These are phyloP conservation scores for Isatis tinctoria DNA, from an alignment of 345 rosid genomes.

Conservation along the genomic window DNA sequence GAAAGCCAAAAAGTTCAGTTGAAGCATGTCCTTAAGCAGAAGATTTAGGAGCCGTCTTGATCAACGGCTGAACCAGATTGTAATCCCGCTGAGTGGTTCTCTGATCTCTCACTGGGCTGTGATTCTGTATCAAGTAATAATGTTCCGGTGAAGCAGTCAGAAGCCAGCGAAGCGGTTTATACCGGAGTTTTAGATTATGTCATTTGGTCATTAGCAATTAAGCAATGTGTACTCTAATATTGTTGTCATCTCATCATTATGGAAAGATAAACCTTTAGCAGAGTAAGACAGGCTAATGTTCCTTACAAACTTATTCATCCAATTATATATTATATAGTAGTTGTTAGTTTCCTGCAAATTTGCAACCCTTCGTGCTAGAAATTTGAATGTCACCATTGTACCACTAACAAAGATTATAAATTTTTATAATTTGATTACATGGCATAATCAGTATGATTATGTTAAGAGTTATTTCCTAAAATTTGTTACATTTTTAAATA, in stretches of 20 bases:
- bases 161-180: constrained; percentile 1
- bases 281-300: constrained; percentile 13
- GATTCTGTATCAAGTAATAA: constrained; percentile 35
- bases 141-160: constrained; percentile 20
- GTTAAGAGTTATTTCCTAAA: neutral
- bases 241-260: constrained; percentile 4
- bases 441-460: neutral
- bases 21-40: constrained; percentile 87
- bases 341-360: neutral
- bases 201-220: constrained; percentile 24
- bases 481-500: neutral
- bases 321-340: constrained; percentile 21
- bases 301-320: constrained; percentile 19
- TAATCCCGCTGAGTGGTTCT: neutral
- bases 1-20: constrained; percentile 87
- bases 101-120: constrained; percentile 33
- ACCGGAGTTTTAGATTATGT: constrained; percentile 16
- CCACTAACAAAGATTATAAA: neutral
- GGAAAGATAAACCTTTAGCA: constrained; percentile 19
- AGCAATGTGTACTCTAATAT: constrained; percentile 28
- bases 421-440: neutral
- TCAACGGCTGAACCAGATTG: neutral
- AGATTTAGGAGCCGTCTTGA: constrained; percentile 47
- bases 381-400: neutral
- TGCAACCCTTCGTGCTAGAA: too few relatives aligned